A percentile compares a stretch with the other conserved stretches of the same genome.
Conservation (phyloP, 108 stramenopile species). For the Discostella pseudostelligera region DNA sequence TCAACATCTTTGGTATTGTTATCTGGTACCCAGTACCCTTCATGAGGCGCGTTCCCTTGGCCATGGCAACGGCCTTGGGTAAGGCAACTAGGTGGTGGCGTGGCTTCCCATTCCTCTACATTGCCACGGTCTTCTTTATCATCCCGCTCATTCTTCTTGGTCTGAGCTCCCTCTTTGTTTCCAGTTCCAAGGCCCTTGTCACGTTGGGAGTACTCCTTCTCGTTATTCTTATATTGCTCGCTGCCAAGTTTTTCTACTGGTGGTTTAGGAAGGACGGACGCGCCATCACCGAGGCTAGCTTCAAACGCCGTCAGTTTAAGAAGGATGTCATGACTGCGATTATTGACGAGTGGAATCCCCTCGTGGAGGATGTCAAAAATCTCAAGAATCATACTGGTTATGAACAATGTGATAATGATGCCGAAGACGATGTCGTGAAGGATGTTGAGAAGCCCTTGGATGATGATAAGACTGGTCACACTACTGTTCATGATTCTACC, state of each 20-base stretch:
- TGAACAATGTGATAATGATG: constrained; percentile 43
- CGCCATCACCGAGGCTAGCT: constrained; percentile 23
- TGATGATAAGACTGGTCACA: not conserved
- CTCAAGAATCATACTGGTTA: constrained; percentile 43
- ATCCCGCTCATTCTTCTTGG: constrained; percentile 66
- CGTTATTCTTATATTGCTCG: constrained; percentile 35
- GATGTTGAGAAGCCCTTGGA: not conserved
- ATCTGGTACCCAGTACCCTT: constrained; percentile 85
- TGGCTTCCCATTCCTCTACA: constrained; percentile 68
- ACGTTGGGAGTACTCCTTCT: constrained; percentile 63
- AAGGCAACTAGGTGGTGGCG: constrained; percentile 56
- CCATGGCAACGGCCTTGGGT: constrained; percentile 62
- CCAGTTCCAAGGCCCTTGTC: constrained; percentile 60
- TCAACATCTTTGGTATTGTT: constrained; percentile 79
- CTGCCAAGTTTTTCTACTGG: constrained; percentile 45
- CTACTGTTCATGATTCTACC: too few relatives aligned
- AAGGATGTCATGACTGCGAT: constrained; percentile 40
- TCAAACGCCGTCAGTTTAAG: constrained; percentile 46
- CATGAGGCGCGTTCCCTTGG: constrained; percentile 70
- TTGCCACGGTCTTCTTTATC: constrained; percentile 66
- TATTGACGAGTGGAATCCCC: constrained; percentile 40
- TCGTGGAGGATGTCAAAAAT: constrained; percentile 21
- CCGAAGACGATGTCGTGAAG: not conserved
- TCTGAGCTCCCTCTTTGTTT: constrained; percentile 52
- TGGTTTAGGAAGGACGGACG: constrained; percentile 52